Conservation (phyloP, 306 rosid genomes). For the Lagenaria siceraria region DNA sequence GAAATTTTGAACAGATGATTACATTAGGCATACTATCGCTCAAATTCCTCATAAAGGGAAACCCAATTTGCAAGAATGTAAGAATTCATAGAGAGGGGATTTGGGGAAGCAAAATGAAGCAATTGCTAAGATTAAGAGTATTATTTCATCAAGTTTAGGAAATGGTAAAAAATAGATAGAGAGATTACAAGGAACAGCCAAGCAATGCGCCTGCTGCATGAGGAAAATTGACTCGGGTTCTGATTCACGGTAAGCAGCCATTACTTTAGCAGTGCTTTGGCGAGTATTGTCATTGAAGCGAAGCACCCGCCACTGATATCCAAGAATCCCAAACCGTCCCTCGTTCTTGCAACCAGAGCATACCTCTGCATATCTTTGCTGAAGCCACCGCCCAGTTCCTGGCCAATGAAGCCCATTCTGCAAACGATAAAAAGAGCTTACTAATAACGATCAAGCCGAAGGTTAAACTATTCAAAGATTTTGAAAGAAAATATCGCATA, state of each 20-base stretch:
- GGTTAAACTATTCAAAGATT: neutral
- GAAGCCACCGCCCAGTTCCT: constrained; percentile 54
- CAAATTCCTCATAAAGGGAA: neutral
- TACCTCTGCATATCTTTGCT: constrained; percentile 41
- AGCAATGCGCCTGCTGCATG: constrained; percentile 85
- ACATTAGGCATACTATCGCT: neutral
- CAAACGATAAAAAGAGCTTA: neutral
- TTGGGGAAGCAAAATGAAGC: neutral
- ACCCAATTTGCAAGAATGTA: neutral
- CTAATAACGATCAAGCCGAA: neutral
- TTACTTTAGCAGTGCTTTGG: constrained; percentile 69
- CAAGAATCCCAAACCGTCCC: constrained; percentile 48
- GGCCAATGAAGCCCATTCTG: constrained; percentile 51
- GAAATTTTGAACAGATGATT: constrained; percentile 15
- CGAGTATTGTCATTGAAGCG: constrained; percentile 73
- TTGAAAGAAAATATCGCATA: neutral
- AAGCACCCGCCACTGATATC: constrained; percentile 87
- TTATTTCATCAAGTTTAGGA: neutral
- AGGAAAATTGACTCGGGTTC: constrained; percentile 40
- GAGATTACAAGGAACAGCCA: constrained; percentile 81
- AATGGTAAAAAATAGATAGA: neutral
- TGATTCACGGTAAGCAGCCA: constrained; percentile 41
- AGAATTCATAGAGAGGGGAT: neutral
- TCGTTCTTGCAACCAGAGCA: constrained; percentile 17
- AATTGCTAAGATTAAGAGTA: neutral